Evolutionary conservation across 257 asterid species (phyloP).

Genomic region (Nicotiana tabacum): DNA sequence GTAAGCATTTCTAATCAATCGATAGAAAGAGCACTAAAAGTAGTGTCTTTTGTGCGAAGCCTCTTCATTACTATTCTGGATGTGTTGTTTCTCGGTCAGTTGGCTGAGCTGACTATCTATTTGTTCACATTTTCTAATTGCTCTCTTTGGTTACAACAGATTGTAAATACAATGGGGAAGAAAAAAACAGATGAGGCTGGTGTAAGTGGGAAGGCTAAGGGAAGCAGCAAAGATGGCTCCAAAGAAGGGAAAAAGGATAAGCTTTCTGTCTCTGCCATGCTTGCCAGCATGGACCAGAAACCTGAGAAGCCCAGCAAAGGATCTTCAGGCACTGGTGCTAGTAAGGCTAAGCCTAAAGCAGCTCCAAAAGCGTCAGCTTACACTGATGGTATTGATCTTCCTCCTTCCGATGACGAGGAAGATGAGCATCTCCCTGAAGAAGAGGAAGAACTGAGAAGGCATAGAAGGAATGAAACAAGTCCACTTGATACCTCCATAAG

Average conservation of each 20-base stretch:
- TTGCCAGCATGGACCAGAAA: conserved; percentile 52
- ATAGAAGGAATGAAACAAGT: conserved; percentile 25
- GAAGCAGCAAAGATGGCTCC: conserved; percentile 30
- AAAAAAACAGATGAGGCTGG: conserved; percentile 52
- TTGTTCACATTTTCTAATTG: not conserved
- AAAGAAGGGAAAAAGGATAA: conserved; percentile 32
- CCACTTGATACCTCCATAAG: conserved; percentile 35
- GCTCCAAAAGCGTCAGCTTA: conserved; percentile 37
- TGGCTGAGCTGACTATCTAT: not conserved
- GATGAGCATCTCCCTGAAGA: conserved; percentile 28
- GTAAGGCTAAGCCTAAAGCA: conserved; percentile 43
- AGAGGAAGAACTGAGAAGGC: conserved; percentile 25
- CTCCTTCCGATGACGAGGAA: conserved; percentile 62
- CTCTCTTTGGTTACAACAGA: not conserved
- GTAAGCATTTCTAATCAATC: too few relatives aligned
- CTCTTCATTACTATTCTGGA: not conserved
- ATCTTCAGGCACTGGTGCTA: conserved; percentile 17
- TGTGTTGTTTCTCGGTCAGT: not conserved
- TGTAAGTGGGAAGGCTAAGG: conserved; percentile 38
- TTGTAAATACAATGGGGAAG: conserved; percentile 41
- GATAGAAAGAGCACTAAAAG: too few relatives aligned
- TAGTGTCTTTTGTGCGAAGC: not conserved
- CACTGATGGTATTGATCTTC: conserved; percentile 48
- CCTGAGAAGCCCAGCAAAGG: conserved; percentile 50
- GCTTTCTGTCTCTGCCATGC: conserved; percentile 52